These are phyloP conservation scores for Capsella rubella DNA, from an alignment of 441 rosid genomes.

Conservation along the genomic window DNA sequence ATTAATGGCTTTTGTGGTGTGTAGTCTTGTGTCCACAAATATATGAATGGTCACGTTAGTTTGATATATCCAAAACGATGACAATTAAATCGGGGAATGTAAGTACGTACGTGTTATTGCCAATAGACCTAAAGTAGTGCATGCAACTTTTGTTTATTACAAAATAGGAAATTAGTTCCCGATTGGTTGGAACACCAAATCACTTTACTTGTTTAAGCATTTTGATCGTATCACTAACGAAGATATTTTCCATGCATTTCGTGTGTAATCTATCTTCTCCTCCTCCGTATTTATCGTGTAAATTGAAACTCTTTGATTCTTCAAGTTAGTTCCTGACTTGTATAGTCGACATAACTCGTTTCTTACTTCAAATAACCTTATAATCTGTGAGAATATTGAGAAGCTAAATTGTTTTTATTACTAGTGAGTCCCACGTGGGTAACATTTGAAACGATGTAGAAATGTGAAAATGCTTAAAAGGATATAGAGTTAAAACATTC, in stretches of 20 bases:
- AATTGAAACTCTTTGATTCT: not conserved
- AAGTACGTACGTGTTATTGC: slow-evolving; percentile 45
- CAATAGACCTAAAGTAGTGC: slow-evolving; percentile 20
- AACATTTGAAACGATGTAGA: slow-evolving; percentile 34
- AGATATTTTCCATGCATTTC: slow-evolving; percentile 32
- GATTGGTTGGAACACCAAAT: slow-evolving; percentile 36
- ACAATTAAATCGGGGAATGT: slow-evolving; percentile 35
- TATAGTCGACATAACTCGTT: not conserved
- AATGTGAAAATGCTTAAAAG: slow-evolving; percentile 31
- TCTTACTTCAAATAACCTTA: slow-evolving; percentile 16
- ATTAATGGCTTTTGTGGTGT: slow-evolving; percentile 19
- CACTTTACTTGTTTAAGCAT: slow-evolving; percentile 23
- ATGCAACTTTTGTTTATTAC: slow-evolving; percentile 42
- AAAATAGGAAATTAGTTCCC: slow-evolving; percentile 44
- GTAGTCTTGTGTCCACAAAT: slow-evolving; percentile 36
- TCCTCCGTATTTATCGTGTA: slow-evolving; percentile 20
- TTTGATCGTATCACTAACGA: slow-evolving; percentile 37
- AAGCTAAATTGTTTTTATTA: slow-evolving; percentile 15
- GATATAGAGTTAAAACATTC: slow-evolving; percentile 37
- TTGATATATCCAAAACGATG: slow-evolving; percentile 44
- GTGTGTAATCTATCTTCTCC: slow-evolving; percentile 26
- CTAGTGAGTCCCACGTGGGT: slow-evolving; percentile 34
- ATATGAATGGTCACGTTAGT: slow-evolving; percentile 36
- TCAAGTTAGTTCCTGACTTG: slow-evolving; percentile 14
- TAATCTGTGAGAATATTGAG: slow-evolving; percentile 18